Evolutionary conservation across 306 rosid species (phyloP).

Genomic region (Quercus variabilis): DNA sequence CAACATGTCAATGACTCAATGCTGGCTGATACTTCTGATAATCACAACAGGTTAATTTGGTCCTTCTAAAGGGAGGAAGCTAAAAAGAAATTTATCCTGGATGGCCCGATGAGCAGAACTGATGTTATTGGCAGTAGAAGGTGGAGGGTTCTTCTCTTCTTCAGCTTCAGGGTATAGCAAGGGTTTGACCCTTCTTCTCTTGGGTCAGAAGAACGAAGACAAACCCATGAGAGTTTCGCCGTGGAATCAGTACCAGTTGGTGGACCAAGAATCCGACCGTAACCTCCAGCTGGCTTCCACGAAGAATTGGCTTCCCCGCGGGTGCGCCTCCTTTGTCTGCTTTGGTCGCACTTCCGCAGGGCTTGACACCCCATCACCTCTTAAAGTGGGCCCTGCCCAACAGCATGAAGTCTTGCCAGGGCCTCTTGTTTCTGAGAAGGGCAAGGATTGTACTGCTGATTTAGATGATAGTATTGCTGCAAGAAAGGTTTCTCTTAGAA

Average conservation of each 20-base stretch:
- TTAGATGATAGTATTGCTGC: conserved; percentile 34
- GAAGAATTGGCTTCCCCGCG: conserved; percentile 70
- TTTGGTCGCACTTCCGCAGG: conserved; percentile 91
- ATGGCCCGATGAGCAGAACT: conserved; percentile 87
- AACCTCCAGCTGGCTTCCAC: conserved; percentile 98
- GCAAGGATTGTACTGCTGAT: conserved; percentile 42
- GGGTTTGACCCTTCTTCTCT: conserved; percentile 90
- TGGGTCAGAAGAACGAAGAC: conserved; percentile 87
- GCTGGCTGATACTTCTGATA: neutral
- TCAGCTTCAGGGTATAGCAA: conserved; percentile 98
- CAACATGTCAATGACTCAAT: neutral
- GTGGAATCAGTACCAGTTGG: conserved; percentile 99
- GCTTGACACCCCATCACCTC: conserved; percentile 72
- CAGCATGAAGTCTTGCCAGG: conserved; percentile 65
- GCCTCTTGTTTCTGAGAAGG: conserved; percentile 47
- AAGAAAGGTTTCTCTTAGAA: conserved; percentile 58
- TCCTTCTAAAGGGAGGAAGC: conserved; percentile 46
- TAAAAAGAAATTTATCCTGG: conserved; percentile 35
- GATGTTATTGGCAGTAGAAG: conserved; percentile 98
- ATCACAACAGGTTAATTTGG: conserved; percentile 33
- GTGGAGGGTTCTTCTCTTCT: conserved; percentile 98
- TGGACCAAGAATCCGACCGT: conserved; percentile 80
- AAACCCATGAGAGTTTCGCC: conserved; percentile 98
- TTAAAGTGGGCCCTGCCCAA: conserved; percentile 83
- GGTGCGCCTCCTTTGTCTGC: conserved; percentile 94